A percentile compares a stretch with the other conserved stretches of the same genome.
Conservation (phyloP, 2,329 filamentous ascomycete species). For the Phialophora tarda region DNA sequence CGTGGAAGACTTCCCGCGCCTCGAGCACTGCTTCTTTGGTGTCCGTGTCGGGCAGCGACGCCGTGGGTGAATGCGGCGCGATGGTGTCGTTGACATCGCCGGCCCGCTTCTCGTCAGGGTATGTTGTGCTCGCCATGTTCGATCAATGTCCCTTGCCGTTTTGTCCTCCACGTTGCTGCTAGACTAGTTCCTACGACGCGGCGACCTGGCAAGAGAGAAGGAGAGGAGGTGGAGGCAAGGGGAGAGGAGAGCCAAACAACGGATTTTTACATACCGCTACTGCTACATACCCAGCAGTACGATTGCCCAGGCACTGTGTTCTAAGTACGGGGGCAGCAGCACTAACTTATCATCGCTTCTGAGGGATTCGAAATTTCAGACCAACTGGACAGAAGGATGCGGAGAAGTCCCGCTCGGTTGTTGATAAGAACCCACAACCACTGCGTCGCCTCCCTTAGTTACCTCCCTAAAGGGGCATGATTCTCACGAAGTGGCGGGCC, state of each 20-base stretch:
- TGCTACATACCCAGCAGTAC: background rate
- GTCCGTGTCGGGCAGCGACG: slow-evolving; percentile 2
- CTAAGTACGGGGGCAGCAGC: background rate
- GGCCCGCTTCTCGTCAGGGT: background rate
- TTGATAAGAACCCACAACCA: slow-evolving; percentile 5
- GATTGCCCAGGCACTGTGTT: no score
- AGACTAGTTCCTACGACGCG: background rate
- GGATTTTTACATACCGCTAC: background rate
- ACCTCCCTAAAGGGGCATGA: slow-evolving; percentile 7
- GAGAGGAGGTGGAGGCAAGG: background rate
- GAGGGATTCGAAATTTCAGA: background rate
- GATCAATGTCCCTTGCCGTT: background rate
- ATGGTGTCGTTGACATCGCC: slow-evolving; percentile 7
- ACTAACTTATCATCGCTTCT: background rate
- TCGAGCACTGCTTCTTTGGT: slow-evolving; percentile 14
- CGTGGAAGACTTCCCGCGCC: slow-evolving; percentile 56
- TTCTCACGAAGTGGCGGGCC: background rate
- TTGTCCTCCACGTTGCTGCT: background rate
- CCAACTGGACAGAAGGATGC: background rate
- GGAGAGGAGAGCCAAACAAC: background rate
- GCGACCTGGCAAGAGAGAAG: background rate
- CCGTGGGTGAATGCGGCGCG: background rate
- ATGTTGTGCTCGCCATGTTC: slow-evolving; percentile 1
- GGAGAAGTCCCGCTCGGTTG: slow-evolving; percentile 5
- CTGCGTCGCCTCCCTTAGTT: background rate